Evolutionary conservation across 345 rosid genomes (phyloP).

Genomic region (Hibiscus trionum): DNA sequence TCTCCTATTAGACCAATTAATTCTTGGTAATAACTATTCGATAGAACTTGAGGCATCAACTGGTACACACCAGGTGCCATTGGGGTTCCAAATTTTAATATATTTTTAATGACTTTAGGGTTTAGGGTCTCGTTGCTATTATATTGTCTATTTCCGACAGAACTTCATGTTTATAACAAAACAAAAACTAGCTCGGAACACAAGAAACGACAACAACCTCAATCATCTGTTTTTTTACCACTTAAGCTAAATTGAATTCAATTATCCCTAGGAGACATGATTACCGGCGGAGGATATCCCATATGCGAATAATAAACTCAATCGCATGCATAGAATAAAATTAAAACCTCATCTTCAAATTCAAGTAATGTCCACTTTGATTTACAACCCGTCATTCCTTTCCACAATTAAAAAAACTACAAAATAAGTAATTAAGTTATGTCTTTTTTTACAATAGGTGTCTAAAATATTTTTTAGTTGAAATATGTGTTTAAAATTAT

Average conservation of each 20-base stretch:
- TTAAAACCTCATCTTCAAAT: neutral
- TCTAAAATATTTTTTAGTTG: neutral
- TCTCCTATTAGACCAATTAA: too few species aligned
- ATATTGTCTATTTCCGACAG: neutral
- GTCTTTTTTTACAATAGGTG: too few species aligned
- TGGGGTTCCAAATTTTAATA: too few species aligned
- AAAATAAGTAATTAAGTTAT: too few species aligned
- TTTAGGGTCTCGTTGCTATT: neutral
- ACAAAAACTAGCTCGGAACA: neutral
- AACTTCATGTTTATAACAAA: neutral
- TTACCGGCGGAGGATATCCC: neutral
- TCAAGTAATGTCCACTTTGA: constrained; percentile 9
- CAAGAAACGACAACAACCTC: neutral
- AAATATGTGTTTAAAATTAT: too few species aligned
- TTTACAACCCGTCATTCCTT: neutral
- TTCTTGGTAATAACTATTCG: too few species aligned
- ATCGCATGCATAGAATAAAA: neutral
- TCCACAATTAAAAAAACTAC: neutral
- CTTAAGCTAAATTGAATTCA: neutral
- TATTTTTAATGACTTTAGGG: neutral
- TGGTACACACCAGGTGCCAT: too few species aligned
- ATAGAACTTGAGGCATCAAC: too few species aligned
- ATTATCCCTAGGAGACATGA: neutral
- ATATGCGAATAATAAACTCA: neutral
- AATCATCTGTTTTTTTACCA: neutral